Percentiles rank a stretch among this genome's conserved stretches.
Evolutionary conservation across 1,284 basidiomycete species (phyloP).

Genomic region (Filobasidium uniguttulatum): DNA sequence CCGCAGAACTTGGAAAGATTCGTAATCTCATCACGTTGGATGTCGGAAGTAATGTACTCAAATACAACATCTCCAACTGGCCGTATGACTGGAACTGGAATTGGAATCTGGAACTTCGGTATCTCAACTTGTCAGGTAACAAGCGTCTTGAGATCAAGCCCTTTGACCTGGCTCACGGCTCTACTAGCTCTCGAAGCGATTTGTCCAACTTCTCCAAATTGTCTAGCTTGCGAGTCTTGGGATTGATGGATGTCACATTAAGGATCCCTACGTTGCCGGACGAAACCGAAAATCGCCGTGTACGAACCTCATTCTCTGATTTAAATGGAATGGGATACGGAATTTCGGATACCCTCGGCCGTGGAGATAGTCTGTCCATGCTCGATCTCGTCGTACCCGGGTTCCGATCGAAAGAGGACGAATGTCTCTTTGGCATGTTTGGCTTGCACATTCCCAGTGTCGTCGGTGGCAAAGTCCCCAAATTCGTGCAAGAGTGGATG

Average conservation of each 20-base stretch:
- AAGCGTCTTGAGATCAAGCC: constrained; percentile 78
- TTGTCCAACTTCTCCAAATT: constrained; percentile 81
- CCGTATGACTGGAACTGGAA: constrained; percentile 99
- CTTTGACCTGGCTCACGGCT: constrained; percentile 35
- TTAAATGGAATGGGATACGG: constrained; percentile 93
- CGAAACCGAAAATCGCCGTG: constrained; percentile 77
- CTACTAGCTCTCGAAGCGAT: constrained; percentile 35
- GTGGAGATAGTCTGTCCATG: constrained; percentile 62
- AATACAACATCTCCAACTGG: constrained; percentile 98
- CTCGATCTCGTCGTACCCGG: constrained; percentile 85
- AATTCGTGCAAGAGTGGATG: constrained; percentile 71
- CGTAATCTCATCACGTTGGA: constrained; percentile 70
- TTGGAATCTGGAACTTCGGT: constrained; percentile 83
- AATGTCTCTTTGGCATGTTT: constrained; percentile 96
- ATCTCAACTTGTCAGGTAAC: constrained; percentile 78
- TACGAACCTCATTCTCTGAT: constrained; percentile 80
- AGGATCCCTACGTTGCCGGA: constrained; percentile 73
- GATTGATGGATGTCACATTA: constrained; percentile 95
- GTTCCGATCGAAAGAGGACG: constrained; percentile 61
- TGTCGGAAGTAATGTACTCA: constrained; percentile 85
- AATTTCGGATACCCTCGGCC: constrained; percentile 86
- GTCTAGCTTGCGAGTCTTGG: constrained; percentile 68
- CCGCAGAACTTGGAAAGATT: constrained; percentile 76
- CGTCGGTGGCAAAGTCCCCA: constrained; percentile 40
- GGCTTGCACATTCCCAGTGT: constrained; percentile 55